phyloP scores from a whole-genome alignment of 2,329 filamentous ascomycete genomes.

The Calcarisporium arbuscula region DNA sequence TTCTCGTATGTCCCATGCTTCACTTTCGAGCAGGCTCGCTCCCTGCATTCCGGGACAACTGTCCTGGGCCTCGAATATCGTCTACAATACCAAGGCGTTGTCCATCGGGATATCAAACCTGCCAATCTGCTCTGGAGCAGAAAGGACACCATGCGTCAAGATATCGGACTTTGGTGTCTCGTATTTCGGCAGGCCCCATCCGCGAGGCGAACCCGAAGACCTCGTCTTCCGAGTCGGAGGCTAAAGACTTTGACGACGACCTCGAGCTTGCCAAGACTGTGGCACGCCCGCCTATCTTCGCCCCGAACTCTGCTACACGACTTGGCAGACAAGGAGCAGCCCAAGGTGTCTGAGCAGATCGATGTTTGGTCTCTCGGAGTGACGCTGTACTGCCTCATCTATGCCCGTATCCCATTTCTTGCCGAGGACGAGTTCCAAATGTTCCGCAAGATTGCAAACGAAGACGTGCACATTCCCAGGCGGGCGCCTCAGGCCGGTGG shows the following conservation, averaged over 20 bases:
- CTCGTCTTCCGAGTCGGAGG: constrained; percentile 70
- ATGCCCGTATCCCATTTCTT: constrained; percentile 86
- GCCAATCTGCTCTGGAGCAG: constrained; percentile 86
- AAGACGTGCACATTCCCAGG: constrained; percentile 83
- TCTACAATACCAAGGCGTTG: constrained; percentile 81
- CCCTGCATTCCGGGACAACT: constrained; percentile 86
- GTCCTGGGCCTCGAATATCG: constrained; percentile 89
- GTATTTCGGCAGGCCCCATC: constrained; percentile 84
- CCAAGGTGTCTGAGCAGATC: constrained; percentile 83
- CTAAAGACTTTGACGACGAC: constrained; percentile 82
- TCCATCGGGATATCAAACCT: constrained; percentile 79
- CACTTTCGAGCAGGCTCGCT: constrained; percentile 74
- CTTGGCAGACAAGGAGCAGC: constrained; percentile 61
- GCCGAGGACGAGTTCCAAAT: constrained; percentile 88
- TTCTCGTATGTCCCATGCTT: constrained; percentile 91
- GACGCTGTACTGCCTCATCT: constrained; percentile 92
- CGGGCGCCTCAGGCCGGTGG: constrained; percentile 73
- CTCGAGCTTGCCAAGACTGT: constrained; percentile 97
- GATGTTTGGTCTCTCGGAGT: constrained; percentile 97
- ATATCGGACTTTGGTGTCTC: constrained; percentile 99
- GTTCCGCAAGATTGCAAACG: constrained; percentile 85
- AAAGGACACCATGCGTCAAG: constrained; percentile 82
- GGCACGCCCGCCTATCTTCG: constrained; percentile 95
- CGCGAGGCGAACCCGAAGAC: constrained; percentile 76
- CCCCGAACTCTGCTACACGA: constrained; percentile 94